Evolutionary conservation across 306 rosid species (phyloP), one percentile per base, ranked within the genome.

Genomic region (Crataegus laevigata): DNA sequence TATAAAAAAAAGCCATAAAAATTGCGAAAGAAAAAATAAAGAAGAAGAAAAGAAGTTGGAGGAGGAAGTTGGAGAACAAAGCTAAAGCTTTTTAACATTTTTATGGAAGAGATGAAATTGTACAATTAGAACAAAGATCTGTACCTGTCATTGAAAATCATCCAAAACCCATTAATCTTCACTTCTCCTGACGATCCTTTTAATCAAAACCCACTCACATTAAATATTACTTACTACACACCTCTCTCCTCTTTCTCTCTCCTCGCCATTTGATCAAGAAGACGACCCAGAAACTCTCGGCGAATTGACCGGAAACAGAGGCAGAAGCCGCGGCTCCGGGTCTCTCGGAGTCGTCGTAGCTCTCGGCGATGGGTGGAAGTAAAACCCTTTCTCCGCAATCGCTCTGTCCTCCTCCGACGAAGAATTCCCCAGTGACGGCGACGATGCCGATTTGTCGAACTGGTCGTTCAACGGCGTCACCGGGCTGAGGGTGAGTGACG

Each of bases 331-430:
- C 7, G 96, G 97, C 62, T 87, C 86, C 0, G 91, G 77, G 60
- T 73, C 90, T 74, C 96, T 87, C 0, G 96, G 97, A 5, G 97
- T 87, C 3, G 75, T 59, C 15, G 96, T 60, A 74, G 84, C 83
- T 26, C 73, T 66, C 28, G 96, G 96, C 30, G 96, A 87, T 1
- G 93, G 96, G 76, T 91, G 97, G 69, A 94, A 82, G 80, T 82
- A 94, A 82, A 87, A 94, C 26, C 96, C 96, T 58, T 88, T 94
- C 75, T 94, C 96, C 21, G 99, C 99, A 19, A 94, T 94, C 25
- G 96, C 99, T 17, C 75, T 91, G 34, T 94, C 99, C 57, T 94
- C 99, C 82, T 90, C 96, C 22, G 91, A 86, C 1, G 91, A 86
- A 0, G 99, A 94, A 32, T 86, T 91, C n/a, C 93, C 93, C 36